Base-by-base conservation (phyloP, 2,329 filamentous ascomycete genomes). In the Taxawa tesnikishii region DNA sequence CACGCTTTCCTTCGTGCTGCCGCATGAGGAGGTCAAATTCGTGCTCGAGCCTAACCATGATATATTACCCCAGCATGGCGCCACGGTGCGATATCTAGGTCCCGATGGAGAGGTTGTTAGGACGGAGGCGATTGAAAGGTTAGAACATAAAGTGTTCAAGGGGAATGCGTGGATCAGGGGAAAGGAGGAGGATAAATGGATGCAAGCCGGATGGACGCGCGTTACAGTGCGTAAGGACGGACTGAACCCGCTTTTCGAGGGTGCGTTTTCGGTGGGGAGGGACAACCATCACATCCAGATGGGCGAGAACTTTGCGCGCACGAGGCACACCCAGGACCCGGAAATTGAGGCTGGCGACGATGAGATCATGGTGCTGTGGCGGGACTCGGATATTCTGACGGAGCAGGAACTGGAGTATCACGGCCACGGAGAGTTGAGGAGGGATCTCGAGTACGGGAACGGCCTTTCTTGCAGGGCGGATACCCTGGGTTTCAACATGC, bases 31-130 rank as follows among this genome's bases (percentile, higher is more conserved):
- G 43, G 66, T 96, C 47, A 83, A 84, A 43, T 69, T 98, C 32
- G 70, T 73, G 34, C 69, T 98, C 29, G 77, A 90, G 52, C 90
- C 90, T 4, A 96, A 96, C 53, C 75, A 93, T 60, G 83, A 96
- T 57, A 76, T 96, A 37, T 66, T 98, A 28, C 72, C 79, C 33
- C 70, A 84, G 11, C 26, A 29, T 18, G 76, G 79, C 45, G 80
- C 87, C 6, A 72, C 70, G 31, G 65, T 98, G 29, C 72, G 77
- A 24, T 79, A 84, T 50, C 56, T 94, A 26, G 75, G 68, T 33
- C 53, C 67, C 8, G 76, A 94, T 53, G 90, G 90, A 32, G 65
- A 68, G 29, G 58, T 93, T 23, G 63, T 59, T 31, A 60, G 63
- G 14, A 63, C 70, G n/a, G 81, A 93, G 49, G 62, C 67, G 21